Evolutionary conservation across 148 eudicot genomes (phyloP).

Genomic region (Cornus suecica): DNA sequence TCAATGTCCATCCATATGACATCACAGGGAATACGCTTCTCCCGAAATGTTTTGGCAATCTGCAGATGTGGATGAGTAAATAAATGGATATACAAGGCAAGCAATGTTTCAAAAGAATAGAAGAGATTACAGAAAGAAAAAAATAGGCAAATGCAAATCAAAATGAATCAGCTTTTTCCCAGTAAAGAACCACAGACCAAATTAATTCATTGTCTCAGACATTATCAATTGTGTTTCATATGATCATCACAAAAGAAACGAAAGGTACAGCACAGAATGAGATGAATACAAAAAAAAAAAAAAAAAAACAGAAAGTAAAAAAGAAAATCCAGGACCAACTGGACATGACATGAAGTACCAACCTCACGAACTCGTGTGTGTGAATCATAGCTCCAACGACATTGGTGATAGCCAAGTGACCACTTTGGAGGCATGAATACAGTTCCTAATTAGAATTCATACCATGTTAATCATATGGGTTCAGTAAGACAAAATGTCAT

Average conservation of each 20-base stretch:
- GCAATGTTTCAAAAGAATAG: background rate
- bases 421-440: conserved; percentile 99
- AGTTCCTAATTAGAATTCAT: conserved; percentile 51
- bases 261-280: background rate
- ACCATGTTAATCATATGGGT: background rate
- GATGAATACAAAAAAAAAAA: background rate
- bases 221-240: background rate
- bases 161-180: background rate
- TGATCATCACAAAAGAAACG: background rate
- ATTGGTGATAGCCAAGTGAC: conserved; percentile 96
- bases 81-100: conserved; percentile 4
- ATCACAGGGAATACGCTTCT: conserved; percentile 93
- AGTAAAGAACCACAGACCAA: background rate
- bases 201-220: background rate
- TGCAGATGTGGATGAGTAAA: conserved; percentile 29
- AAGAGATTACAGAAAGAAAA: background rate
- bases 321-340: background rate
- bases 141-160: background rate
- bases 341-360: conserved; percentile 12
- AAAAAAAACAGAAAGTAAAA: background rate
- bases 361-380: conserved; percentile 94
- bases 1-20: conserved; percentile 99
- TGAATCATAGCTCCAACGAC: conserved; percentile 93
- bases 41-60: conserved; percentile 82
- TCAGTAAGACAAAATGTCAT: background rate